Evolutionary conservation across 148 eudicot species (phyloP).

Genomic region (Silene conica): DNA sequence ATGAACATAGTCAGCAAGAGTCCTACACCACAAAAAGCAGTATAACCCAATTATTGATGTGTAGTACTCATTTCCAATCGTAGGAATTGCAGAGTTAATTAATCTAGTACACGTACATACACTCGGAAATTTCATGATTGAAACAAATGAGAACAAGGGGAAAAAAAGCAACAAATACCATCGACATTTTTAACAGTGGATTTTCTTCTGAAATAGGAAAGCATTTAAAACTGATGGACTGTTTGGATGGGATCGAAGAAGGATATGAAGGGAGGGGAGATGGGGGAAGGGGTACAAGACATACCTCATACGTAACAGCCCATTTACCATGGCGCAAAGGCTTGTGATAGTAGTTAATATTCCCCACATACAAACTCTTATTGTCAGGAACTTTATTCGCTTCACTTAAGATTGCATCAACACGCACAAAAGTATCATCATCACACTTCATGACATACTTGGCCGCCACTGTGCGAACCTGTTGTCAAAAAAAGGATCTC

Average conservation of each 20-base stretch:
- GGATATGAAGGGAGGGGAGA: too few species aligned
- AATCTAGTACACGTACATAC: too few species aligned
- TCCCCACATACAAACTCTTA: slow-evolving; percentile 76
- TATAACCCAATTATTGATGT: not conserved
- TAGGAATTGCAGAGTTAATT: too few species aligned
- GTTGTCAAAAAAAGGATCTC: slow-evolving; percentile 5
- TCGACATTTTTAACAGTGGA: too few species aligned
- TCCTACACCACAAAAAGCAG: not conserved
- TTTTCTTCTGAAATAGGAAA: not conserved
- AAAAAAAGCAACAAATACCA: too few species aligned
- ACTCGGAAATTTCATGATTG: too few species aligned
- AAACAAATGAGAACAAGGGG: too few species aligned
- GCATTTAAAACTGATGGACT: too few species aligned
- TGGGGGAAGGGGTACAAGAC: not conserved
- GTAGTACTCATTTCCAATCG: too few species aligned
- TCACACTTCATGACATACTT: slow-evolving; percentile 92
- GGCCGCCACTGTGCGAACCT: slow-evolving; percentile 77
- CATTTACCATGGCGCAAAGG: slow-evolving; percentile 93
- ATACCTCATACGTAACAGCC: slow-evolving; percentile 97
- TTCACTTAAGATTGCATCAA: slow-evolving; percentile 67
- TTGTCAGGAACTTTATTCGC: slow-evolving; percentile 47
- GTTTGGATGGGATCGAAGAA: too few species aligned
- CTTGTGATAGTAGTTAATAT: slow-evolving; percentile 77
- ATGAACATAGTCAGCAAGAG: not conserved
- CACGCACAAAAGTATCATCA: slow-evolving; percentile 86